Conservation (phyloP, 2,329 filamentous ascomycete species). For the Ceratocystis diversiconidia region DNA sequence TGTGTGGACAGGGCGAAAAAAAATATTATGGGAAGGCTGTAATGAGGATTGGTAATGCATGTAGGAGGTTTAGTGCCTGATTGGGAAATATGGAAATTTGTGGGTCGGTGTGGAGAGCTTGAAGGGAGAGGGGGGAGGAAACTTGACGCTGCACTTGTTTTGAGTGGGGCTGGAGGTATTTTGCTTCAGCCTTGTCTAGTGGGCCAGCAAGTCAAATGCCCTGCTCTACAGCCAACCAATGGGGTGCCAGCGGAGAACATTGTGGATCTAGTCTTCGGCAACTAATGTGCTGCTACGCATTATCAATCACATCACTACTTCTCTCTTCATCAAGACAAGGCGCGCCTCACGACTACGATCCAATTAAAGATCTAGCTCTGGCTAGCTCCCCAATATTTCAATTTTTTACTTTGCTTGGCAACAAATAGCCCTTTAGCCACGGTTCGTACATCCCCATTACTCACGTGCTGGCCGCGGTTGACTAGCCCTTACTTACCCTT, state of each 20-base stretch:
- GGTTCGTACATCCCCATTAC: background rate
- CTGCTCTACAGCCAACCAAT: too few species aligned
- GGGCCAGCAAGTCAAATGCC: too few species aligned
- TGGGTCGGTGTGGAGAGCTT: background rate
- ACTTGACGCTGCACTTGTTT: background rate
- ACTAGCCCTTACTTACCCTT: background rate
- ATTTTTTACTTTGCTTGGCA: background rate
- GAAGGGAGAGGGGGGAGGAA: too few species aligned
- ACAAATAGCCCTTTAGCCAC: background rate
- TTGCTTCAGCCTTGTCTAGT: slow-evolving; percentile 6
- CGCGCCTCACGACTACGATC: background rate
- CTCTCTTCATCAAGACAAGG: too few species aligned
- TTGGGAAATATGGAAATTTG: background rate
- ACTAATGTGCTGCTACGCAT: too few species aligned
- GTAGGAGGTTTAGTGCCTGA: slow-evolving; percentile 7
- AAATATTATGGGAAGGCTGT: slow-evolving; percentile 17
- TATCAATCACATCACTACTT: too few species aligned
- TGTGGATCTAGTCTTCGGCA: background rate
- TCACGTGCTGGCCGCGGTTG: background rate
- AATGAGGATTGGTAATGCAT: slow-evolving; percentile 9
- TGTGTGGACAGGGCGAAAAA: slow-evolving; percentile 8
- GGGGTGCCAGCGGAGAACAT: background rate
- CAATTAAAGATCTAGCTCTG: background rate
- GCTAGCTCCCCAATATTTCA: background rate
- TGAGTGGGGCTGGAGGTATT: background rate